A percentile compares a stretch with the other conserved stretches of the same genome.
Evolutionary conservation across 805 yeast genomes (phyloP).

Genomic region (Candida gorgasii): DNA sequence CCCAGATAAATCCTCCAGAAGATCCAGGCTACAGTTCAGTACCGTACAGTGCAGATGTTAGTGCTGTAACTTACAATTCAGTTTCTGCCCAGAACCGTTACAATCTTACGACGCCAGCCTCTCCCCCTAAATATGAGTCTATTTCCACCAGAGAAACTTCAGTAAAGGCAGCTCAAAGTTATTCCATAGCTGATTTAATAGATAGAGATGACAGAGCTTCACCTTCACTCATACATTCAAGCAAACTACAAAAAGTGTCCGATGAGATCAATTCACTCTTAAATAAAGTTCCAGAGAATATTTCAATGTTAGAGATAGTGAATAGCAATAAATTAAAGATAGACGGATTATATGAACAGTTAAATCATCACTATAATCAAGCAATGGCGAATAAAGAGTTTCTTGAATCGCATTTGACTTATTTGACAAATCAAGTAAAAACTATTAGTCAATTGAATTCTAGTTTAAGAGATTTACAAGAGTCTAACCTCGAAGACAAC

Average conservation of each 20-base stretch:
- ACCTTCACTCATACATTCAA: background rate
- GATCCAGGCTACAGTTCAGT: background rate
- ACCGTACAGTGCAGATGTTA: background rate
- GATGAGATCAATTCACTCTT: constrained; percentile 12
- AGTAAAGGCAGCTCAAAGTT: background rate
- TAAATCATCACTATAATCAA: constrained; percentile 34
- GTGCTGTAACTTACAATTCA: background rate
- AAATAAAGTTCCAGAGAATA: constrained; percentile 17
- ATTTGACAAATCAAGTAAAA: constrained; percentile 27
- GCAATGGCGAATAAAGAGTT: constrained; percentile 36
- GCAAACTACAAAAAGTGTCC: background rate
- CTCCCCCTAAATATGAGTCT: background rate
- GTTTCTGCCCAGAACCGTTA: background rate
- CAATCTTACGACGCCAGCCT: background rate
- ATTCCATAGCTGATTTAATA: constrained; percentile 16
- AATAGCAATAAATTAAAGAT: constrained; percentile 23
- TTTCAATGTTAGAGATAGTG: constrained; percentile 19
- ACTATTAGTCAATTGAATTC: constrained; percentile 24
- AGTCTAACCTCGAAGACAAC: constrained; percentile 22
- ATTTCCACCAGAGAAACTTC: background rate
- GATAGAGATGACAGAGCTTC: constrained; percentile 18
- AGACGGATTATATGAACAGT: constrained; percentile 31
- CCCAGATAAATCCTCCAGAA: background rate
- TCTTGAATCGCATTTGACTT: constrained; percentile 29
- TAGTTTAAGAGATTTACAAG: constrained; percentile 26